Percentiles rank a stretch among this genome's conserved stretches.
These are phyloP conservation scores for Ligustrum vulgare DNA, from an alignment of 257 asterid genomes.

Conservation along the genomic window DNA sequence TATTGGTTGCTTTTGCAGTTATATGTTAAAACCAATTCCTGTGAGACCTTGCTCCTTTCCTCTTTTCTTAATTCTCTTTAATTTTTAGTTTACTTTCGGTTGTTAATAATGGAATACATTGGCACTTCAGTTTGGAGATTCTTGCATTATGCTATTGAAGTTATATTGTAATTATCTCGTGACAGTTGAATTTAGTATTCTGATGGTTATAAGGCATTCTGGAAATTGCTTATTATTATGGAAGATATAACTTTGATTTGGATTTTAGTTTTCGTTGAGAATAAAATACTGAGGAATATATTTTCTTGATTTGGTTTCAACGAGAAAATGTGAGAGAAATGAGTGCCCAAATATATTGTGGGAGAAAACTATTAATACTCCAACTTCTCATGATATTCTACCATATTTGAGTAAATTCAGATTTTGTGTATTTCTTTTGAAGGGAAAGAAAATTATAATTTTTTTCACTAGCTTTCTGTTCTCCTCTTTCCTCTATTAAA, in stretches of 20 bases:
- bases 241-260: neutral
- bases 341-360: neutral
- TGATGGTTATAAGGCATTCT: neutral
- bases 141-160: slow-evolving; percentile 1
- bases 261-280: neutral
- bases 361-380: neutral
- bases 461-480: neutral
- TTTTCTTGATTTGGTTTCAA: neutral
- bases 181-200: slow-evolving; percentile 6
- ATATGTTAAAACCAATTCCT: neutral
- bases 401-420: neutral
- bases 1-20: neutral
- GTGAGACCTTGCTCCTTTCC: neutral
- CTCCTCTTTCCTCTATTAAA: neutral
- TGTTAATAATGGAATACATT: neutral
- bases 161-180: slow-evolving; percentile 6
- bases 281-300: neutral
- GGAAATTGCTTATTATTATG: neutral
- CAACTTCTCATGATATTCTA: neutral
- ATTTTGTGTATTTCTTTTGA: neutral
- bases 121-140: neutral
- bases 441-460: neutral
- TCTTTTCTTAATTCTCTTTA: neutral
- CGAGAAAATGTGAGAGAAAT: neutral
- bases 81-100: neutral